Percentiles rank a stretch among this genome's conserved stretches.
Conservation (phyloP, 1,284 basidiomycete species). For the Trametes versicolor region DNA sequence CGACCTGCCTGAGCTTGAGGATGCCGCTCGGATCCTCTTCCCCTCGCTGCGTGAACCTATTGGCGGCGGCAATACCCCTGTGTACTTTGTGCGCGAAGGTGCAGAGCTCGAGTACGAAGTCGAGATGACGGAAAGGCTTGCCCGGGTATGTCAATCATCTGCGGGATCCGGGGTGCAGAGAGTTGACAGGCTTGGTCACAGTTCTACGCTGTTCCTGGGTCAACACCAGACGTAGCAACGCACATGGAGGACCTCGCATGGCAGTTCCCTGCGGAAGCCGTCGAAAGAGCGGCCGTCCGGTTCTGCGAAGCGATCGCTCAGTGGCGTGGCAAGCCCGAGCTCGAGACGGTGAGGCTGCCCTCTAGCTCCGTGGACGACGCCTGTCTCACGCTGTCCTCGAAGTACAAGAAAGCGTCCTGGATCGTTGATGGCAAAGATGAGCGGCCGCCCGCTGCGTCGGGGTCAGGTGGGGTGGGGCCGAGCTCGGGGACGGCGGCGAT, state of each 20-base stretch:
- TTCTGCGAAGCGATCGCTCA: constrained; percentile 82
- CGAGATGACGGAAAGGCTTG: constrained; percentile 74
- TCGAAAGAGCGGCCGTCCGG: constrained; percentile 77
- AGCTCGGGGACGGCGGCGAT: constrained; percentile 52
- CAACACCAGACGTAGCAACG: constrained; percentile 76
- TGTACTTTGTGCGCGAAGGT: constrained; percentile 45
- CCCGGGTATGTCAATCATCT: constrained; percentile 59
- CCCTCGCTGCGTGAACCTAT: constrained; percentile 58
- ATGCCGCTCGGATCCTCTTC: constrained; percentile 76
- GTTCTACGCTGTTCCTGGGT: constrained; percentile 78
- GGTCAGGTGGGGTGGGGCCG: constrained; percentile 22
- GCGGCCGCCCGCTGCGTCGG: constrained; percentile 5
- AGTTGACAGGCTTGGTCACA: constrained; percentile 41
- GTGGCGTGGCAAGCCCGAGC: constrained; percentile 84
- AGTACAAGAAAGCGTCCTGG: constrained; percentile 66
- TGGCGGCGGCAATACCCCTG: constrained; percentile 36
- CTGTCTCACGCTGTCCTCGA: constrained; percentile 22
- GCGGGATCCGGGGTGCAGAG: not conserved
- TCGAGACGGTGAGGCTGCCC: constrained; percentile 68
- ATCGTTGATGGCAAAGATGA: constrained; percentile 41
- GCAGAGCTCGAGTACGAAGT: constrained; percentile 71
- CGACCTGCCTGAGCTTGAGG: constrained; percentile 71
- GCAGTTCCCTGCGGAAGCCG: constrained; percentile 82
- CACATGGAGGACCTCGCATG: constrained; percentile 84
- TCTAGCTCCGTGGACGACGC: constrained; percentile 1